Evolutionary conservation across 2,329 filamentous ascomycete genomes (phyloP).

Genomic region (Escovopsis sp.): DNA sequence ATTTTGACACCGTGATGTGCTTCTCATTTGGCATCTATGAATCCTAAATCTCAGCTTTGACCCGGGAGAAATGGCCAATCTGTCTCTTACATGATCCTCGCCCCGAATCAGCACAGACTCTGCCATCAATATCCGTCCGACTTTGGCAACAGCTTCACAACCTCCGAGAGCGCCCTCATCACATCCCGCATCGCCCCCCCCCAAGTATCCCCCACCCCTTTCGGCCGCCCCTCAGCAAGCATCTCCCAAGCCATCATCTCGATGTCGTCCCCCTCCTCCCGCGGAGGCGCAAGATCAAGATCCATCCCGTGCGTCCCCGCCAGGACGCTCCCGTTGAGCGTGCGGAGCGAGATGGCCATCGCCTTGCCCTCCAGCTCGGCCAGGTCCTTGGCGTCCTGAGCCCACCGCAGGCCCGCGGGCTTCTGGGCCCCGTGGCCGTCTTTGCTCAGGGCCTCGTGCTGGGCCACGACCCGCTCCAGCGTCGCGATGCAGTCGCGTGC

Average conservation of each 20-base stretch:
- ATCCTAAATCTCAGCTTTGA: too few relatives aligned
- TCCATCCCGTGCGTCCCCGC: neutral
- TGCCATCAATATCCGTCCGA: neutral
- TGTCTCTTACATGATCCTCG: neutral
- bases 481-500: constrained; percentile 5
- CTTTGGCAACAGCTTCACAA: constrained; percentile 9
- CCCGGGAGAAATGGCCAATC: too few relatives aligned
- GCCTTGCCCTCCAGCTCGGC: constrained; percentile 14
- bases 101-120: too few relatives aligned
- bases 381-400: constrained; percentile 18
- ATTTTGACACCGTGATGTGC: too few relatives aligned
- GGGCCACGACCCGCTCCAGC: constrained; percentile 8
- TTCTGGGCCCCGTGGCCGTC: constrained; percentile 8
- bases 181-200: constrained; percentile 16
- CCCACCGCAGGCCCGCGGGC: constrained; percentile 18
- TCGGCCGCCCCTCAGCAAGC: constrained; percentile 13
- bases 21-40: too few relatives aligned
- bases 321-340: constrained; percentile 15
- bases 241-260: constrained; percentile 21
- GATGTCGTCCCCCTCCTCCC: constrained; percentile 12
- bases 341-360: constrained; percentile 10
- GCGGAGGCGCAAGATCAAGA: neutral
- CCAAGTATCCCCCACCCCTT: constrained; percentile 15
- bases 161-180: constrained; percentile 12
- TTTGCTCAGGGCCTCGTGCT: constrained; percentile 13